phyloP scores from a whole-genome alignment of 1,139 yeast genomes.

The Oligophagozyma castellii region DNA sequence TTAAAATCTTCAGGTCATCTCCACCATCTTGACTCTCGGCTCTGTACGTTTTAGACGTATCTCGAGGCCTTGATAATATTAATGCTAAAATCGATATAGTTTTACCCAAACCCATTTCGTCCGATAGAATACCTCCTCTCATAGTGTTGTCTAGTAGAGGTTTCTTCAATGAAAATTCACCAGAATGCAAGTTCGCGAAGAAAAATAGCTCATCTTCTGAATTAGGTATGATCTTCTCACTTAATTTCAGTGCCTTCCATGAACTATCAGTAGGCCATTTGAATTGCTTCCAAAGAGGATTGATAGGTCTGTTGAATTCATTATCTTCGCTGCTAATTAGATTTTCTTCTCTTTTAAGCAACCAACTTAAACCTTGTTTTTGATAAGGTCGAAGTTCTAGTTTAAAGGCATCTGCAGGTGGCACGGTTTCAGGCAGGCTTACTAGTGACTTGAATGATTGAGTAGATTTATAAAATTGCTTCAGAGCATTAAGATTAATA shows the following conservation, averaged over 20 bases:
- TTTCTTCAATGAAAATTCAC: slow-evolving; percentile 56
- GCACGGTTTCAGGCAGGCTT: slow-evolving; percentile 49
- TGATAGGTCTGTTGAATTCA: slow-evolving; percentile 27
- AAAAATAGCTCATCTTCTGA: slow-evolving; percentile 28
- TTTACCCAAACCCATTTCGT: slow-evolving; percentile 95
- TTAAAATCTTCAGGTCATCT: neutral
- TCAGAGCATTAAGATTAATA: slow-evolving; percentile 58
- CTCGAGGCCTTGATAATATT: slow-evolving; percentile 50
- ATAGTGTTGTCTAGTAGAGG: slow-evolving; percentile 49
- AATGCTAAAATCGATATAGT: slow-evolving; percentile 75
- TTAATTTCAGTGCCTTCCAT: slow-evolving; percentile 19
- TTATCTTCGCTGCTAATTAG: slow-evolving; percentile 22
- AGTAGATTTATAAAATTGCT: slow-evolving; percentile 57
- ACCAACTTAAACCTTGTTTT: slow-evolving; percentile 72
- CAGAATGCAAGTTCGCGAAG: slow-evolving; percentile 73
- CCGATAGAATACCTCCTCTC: slow-evolving; percentile 86
- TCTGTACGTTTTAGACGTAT: slow-evolving; percentile 15
- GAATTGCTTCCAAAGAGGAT: slow-evolving; percentile 79
- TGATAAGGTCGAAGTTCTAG: slow-evolving; percentile 58
- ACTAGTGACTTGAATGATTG: slow-evolving; percentile 35
- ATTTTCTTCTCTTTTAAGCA: slow-evolving; percentile 53
- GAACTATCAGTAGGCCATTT: slow-evolving; percentile 53
- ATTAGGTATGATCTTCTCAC: slow-evolving; percentile 1
- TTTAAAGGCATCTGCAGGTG: slow-evolving; percentile 41
- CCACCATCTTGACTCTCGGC: slow-evolving; percentile 3